A percentile compares a stretch with the other conserved stretches of the same genome.
Conservation (phyloP, 805 yeast species). For the Maudiozyma serrabonitensis region DNA sequence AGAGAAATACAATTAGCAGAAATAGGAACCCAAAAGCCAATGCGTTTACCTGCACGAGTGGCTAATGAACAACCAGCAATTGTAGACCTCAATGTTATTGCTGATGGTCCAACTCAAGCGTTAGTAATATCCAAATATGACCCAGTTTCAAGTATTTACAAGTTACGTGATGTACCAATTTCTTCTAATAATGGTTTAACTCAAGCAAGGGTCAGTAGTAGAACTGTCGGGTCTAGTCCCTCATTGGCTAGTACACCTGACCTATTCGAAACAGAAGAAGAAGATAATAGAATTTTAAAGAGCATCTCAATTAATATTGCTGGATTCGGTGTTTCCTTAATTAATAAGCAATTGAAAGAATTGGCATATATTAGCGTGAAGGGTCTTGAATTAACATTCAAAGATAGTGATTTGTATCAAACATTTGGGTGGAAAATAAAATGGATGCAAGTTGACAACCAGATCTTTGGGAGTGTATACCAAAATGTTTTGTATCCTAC, state of each 20-base stretch:
- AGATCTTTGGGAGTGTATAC: conserved; percentile 74
- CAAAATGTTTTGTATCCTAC: conserved; percentile 88
- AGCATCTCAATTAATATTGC: conserved; percentile 54
- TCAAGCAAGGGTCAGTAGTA: conserved; percentile 6
- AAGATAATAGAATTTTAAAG: conserved; percentile 27
- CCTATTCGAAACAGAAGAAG: conserved; percentile 43
- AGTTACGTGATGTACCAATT: conserved; percentile 27
- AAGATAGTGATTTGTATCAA: conserved; percentile 77
- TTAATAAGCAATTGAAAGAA: conserved; percentile 64
- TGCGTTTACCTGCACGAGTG: conserved; percentile 50
- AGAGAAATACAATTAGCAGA: conserved; percentile 81
- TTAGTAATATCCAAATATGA: conserved; percentile 77
- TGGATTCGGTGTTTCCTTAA: conserved; percentile 81
- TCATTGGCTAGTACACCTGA: conserved; percentile 31
- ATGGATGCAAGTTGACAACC: conserved; percentile 94
- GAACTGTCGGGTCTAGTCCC: not conserved
- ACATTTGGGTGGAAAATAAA: conserved; percentile 71
- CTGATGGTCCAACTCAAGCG: conserved; percentile 92
- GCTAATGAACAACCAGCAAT: conserved; percentile 36
- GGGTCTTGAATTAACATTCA: conserved; percentile 73
- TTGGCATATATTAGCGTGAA: conserved; percentile 72
- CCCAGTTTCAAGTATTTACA: conserved; percentile 66
- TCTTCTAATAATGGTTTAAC: conserved; percentile 7
- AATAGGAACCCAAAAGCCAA: conserved; percentile 84
- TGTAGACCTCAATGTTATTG: conserved; percentile 84